phyloP scores from a whole-genome alignment of 345 rosid genomes.

The Eucalyptus tenuipes region DNA sequence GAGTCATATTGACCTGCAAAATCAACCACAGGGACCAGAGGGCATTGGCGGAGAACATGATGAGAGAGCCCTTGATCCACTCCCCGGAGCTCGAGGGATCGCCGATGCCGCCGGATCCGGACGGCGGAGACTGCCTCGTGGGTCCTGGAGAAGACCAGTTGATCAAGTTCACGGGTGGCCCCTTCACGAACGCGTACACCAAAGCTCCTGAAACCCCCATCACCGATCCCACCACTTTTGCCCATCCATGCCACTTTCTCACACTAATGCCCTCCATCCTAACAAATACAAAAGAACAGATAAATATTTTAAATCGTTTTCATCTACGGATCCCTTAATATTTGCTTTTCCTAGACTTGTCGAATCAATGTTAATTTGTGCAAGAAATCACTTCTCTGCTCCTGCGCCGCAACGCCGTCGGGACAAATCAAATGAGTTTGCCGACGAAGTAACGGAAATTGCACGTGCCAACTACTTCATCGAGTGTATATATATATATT shows the following conservation, averaged over 20 bases:
- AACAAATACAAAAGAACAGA: neutral
- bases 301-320: neutral
- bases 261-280: neutral
- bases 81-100: neutral
- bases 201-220: conserved; percentile 57
- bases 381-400: neutral
- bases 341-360: neutral
- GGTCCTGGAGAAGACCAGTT: neutral
- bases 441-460: neutral
- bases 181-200: conserved; percentile 70
- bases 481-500: neutral
- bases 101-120: neutral
- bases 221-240: conserved; percentile 59
- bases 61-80: conserved; percentile 58
- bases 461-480: neutral
- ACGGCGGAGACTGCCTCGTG: neutral
- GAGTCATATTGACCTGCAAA: conserved; percentile 40
- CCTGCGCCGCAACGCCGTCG: neutral
- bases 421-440: neutral
- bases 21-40: conserved; percentile 80
- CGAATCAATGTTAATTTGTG: neutral
- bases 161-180: conserved; percentile 37
- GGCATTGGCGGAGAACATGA: conserved; percentile 65
- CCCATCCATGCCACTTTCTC: conserved; percentile 7
- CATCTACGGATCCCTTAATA: neutral